These are phyloP conservation scores for Aspergillus ellipticus DNA, from an alignment of 495 filamentous ascomycete species.

Conservation along the genomic window DNA sequence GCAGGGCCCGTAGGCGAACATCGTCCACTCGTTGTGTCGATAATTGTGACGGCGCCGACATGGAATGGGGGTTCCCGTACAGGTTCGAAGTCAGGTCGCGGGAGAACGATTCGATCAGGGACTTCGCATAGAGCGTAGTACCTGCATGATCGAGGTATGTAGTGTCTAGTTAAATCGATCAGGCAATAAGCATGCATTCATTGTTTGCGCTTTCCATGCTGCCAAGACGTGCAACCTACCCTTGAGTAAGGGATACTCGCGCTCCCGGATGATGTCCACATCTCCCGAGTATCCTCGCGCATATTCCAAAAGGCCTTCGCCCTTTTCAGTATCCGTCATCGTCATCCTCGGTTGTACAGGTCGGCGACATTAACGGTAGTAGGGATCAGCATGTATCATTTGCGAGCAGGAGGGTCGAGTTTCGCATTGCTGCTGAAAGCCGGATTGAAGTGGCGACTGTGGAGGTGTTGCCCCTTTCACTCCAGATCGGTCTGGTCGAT, in stretches of 20 bases:
- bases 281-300: slow-evolving; percentile 54
- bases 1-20: slow-evolving; percentile 64
- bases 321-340: slow-evolving; percentile 12
- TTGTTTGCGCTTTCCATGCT: too few relatives aligned
- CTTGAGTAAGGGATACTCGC: slow-evolving; percentile 82
- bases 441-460: neutral
- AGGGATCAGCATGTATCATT: neutral
- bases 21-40: slow-evolving; percentile 74
- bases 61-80: slow-evolving; percentile 90
- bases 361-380: neutral
- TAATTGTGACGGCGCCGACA: slow-evolving; percentile 73
- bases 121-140: slow-evolving; percentile 77
- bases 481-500: neutral
- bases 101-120: slow-evolving; percentile 73
- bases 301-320: slow-evolving; percentile 14
- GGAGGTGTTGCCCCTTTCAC: neutral
- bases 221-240: slow-evolving; percentile 43
- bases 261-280: slow-evolving; percentile 63
- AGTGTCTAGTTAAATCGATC: slow-evolving; percentile 46
- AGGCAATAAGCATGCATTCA: neutral
- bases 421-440: neutral
- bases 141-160: slow-evolving; percentile 94
- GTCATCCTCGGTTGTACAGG: neutral
- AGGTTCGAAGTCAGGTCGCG: slow-evolving; percentile 71
- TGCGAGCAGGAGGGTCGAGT: neutral